Base-by-base conservation (phyloP, 2,329 filamentous ascomycete species). In the Akanthomyces lecanii region DNA sequence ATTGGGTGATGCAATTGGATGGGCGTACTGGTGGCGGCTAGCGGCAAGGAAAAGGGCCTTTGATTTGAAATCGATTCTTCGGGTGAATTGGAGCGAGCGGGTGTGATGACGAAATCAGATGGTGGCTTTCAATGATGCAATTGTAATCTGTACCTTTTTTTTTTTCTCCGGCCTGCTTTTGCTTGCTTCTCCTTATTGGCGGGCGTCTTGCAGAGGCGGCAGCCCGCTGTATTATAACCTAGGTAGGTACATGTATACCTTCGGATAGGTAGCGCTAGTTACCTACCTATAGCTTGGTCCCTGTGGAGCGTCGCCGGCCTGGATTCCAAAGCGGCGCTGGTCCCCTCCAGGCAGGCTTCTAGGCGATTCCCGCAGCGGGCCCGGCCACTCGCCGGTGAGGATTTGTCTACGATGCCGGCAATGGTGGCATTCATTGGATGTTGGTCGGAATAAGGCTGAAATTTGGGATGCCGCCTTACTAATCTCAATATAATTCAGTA, bases 1-100 rank as follows among this genome's bases (percentile, higher is more conserved):
- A 59, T 59, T n/a, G 33, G 45, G 16, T n/a, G 56, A 59, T 59
- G 56, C 56, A 59, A 59, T 59, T n/a, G 33, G 45, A 8, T n/a
- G 21, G 21, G 21, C 21, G 16, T n/a, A 33, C 45, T 45, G 23
- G 53, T 10, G 25, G 18, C 38, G 38, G 38, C 38, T 40, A 11
- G n/a, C 6, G 42, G 33, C 30, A 40, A 18, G 57, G 33, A 11
- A 36, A 36, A 36, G 33, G 30, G 10, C 23, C 28, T 42, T 38
- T 51, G 44, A 23, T 58, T 58, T 23, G 44, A 58, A 58, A 58
- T 58, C 53, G 25, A 56, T 16, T 1, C 12, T 23, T 47, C n/a
- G 54, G 54, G 12, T 40, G 25, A 57, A 55, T 44, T 30, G 55
- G 42, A 55, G 42, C 40, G 42, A 28, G 14, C 55, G 30, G 42